phyloP scores from a whole-genome alignment of 2,329 filamentous ascomycete genomes.

The Celoporthe dispersa region DNA sequence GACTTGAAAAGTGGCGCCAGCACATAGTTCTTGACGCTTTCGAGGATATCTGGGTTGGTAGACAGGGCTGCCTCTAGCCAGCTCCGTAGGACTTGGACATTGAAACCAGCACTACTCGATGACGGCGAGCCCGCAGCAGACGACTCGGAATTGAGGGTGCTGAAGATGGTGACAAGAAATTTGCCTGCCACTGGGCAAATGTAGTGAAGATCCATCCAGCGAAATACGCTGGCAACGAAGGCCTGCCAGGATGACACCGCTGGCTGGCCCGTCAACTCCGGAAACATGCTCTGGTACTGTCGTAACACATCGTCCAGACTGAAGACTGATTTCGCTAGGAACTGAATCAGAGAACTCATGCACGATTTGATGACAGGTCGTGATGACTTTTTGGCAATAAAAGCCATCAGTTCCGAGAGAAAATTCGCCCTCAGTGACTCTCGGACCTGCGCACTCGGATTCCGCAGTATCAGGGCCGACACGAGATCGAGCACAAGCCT shows the following conservation, averaged over 20 bases:
- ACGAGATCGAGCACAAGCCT: slow-evolving; percentile 64
- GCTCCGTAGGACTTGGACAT: slow-evolving; percentile 54
- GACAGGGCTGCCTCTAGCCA: slow-evolving; percentile 59
- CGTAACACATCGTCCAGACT: slow-evolving; percentile 49
- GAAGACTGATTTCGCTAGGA: slow-evolving; percentile 65
- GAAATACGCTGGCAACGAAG: slow-evolving; percentile 42
- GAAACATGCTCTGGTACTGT: slow-evolving; percentile 45
- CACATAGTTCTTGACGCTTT: slow-evolving; percentile 67
- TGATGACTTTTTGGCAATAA: slow-evolving; percentile 63
- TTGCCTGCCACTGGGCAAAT: slow-evolving; percentile 65
- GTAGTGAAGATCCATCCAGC: slow-evolving; percentile 60
- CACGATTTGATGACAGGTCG: slow-evolving; percentile 71
- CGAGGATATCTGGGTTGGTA: slow-evolving; percentile 56
- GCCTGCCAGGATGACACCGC: slow-evolving; percentile 37
- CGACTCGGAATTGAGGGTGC: slow-evolving; percentile 44
- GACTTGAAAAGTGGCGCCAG: slow-evolving; percentile 66
- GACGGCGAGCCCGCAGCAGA: slow-evolving; percentile 29
- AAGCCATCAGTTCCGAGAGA: slow-evolving; percentile 58
- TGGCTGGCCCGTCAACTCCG: slow-evolving; percentile 33
- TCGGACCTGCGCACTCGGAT: slow-evolving; percentile 48
- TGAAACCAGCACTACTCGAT: slow-evolving; percentile 37
- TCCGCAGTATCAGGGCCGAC: slow-evolving; percentile 53
- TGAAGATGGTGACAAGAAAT: slow-evolving; percentile 62
- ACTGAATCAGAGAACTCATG: slow-evolving; percentile 68
- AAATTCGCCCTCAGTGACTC: slow-evolving; percentile 49